Percentiles rank a stretch among this genome's conserved stretches.
Conservation (phyloP, 371 early-diverging fungal genomes). For the Apophysomyces variabilis region DNA sequence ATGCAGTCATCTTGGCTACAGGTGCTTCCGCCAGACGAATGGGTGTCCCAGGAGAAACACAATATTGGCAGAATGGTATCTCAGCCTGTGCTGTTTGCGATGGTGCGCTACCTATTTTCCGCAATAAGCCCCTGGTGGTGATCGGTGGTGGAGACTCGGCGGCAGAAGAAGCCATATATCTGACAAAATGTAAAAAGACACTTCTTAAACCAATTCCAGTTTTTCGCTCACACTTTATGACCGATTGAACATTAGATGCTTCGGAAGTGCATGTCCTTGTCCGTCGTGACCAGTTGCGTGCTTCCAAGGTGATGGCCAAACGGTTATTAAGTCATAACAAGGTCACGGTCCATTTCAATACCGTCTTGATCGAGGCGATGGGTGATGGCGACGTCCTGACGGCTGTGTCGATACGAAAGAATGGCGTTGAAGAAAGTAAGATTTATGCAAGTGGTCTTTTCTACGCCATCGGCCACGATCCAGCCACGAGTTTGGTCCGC, state of each 20-base stretch:
- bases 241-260: constrained; percentile 54
- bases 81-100: constrained; percentile 99
- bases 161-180: constrained; percentile 97
- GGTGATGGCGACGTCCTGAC: constrained; percentile 85
- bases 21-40: constrained; percentile 99
- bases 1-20: constrained; percentile 95
- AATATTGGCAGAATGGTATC: constrained; percentile 83
- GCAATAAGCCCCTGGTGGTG: constrained; percentile 92
- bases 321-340: constrained; percentile 87
- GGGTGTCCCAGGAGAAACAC: constrained; percentile 61
- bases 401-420: constrained; percentile 66
- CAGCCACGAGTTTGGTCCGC: constrained; percentile 81
- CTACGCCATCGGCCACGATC: constrained; percentile 99
- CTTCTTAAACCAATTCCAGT: neutral
- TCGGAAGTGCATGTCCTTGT: constrained; percentile 94
- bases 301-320: constrained; percentile 95
- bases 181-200: constrained; percentile 74
- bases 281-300: constrained; percentile 95
- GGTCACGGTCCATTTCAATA: constrained; percentile 93
- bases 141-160: constrained; percentile 99
- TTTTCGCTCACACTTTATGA: neutral
- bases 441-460: constrained; percentile 92
- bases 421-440: constrained; percentile 70
- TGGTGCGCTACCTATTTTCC: constrained; percentile 97
- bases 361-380: constrained; percentile 79